A percentile compares a stretch with the other conserved stretches of the same genome.
Conservation (phyloP, 768 basidiomycete species). For the Boletus sp. region DNA sequence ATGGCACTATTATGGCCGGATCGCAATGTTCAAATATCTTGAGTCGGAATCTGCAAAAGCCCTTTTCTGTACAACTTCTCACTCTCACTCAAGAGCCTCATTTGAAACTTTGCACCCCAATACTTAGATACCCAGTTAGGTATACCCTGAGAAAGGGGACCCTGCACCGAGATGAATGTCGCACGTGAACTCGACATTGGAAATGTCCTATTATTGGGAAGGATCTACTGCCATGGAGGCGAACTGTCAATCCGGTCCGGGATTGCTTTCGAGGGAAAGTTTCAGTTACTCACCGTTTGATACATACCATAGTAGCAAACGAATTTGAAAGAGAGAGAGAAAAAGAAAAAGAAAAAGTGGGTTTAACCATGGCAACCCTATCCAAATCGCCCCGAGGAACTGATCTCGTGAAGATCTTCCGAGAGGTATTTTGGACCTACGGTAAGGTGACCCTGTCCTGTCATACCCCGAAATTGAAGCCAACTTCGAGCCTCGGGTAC, state of each 20-base stretch:
- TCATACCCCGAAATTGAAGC: not conserved
- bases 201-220: conserved; percentile 18
- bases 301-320: not conserved
- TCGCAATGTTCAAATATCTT: not conserved
- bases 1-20: not conserved
- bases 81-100: not conserved
- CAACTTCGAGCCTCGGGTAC: not conserved
- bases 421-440: not conserved
- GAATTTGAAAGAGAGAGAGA: conserved; percentile 4
- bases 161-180: conserved; percentile 3
- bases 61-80: not conserved
- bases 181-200: conserved; percentile 19
- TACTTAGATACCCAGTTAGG: not conserved
- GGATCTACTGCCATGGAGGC: conserved; percentile 17
- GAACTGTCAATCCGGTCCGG: conserved; percentile 6
- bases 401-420: not conserved
- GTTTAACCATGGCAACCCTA: not conserved
- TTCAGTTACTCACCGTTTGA: not conserved
- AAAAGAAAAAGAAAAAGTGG: not conserved
- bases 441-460: not conserved
- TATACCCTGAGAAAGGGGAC: not conserved
- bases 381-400: not conserved
- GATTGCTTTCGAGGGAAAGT: not conserved
- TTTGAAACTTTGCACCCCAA: not conserved
- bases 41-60: not conserved